phyloP scores from a whole-genome alignment of 352 stramenopile genomes.

The Globisporangium takayamanum region DNA sequence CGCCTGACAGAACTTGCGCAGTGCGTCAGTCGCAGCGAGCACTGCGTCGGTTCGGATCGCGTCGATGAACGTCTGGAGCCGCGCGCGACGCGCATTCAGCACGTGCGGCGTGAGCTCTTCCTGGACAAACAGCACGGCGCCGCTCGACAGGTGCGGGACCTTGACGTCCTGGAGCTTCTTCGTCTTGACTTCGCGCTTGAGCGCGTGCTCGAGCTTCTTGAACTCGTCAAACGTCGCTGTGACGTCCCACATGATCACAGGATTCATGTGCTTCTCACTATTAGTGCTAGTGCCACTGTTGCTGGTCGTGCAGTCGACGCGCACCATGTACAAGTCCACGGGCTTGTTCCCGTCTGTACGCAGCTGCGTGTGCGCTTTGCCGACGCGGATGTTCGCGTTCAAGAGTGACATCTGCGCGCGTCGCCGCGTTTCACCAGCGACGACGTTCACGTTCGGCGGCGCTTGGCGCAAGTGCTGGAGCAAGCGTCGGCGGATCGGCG shows the following conservation, averaged over 20 bases:
- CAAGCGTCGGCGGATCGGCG: conserved; percentile 33
- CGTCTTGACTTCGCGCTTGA: conserved; percentile 57
- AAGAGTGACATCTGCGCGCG: conserved; percentile 45
- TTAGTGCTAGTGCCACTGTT: conserved; percentile 2
- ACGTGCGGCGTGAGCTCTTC: conserved; percentile 58
- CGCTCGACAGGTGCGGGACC: conserved; percentile 62
- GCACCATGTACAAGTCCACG: conserved; percentile 67
- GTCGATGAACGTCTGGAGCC: conserved; percentile 64
- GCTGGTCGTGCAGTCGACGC: conserved; percentile 51
- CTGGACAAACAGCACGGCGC: conserved; percentile 63
- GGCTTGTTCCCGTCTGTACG: conserved; percentile 30
- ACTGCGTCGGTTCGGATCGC: conserved; percentile 31
- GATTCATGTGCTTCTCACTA: conserved; percentile 79
- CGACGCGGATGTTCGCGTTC: conserved; percentile 61
- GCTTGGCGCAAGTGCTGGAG: conserved; percentile 32
- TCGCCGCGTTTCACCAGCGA: conserved; percentile 44
- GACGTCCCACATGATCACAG: conserved; percentile 79
- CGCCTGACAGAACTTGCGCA: conserved; percentile 77
- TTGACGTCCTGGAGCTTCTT: conserved; percentile 38
- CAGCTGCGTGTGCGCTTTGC: conserved; percentile 57
- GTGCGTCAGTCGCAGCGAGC: conserved; percentile 36
- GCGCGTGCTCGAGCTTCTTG: conserved; percentile 54
- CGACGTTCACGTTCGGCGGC: conserved; percentile 43
- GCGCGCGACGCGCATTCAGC: conserved; percentile 45
- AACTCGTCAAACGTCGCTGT: conserved; percentile 76